These are phyloP conservation scores for Areca catechu DNA, from an alignment of 176 grass and related monocot species.

Conservation along the genomic window DNA sequence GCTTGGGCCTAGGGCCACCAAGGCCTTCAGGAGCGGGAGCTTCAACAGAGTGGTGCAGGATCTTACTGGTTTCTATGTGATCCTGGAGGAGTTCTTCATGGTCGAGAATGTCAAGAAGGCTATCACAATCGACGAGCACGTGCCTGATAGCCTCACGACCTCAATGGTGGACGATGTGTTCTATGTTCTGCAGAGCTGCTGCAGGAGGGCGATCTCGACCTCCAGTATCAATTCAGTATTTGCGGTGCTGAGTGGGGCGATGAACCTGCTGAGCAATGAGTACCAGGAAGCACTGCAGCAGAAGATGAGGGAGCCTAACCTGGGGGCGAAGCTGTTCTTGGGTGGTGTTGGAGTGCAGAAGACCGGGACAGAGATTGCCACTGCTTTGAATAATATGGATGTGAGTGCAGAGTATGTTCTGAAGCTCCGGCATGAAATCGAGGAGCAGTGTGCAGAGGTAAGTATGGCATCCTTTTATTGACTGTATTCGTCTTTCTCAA, in stretches of 20 bases:
- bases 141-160: slow-evolving; percentile 54
- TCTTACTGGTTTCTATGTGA: slow-evolving; percentile 80
- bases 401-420: slow-evolving; percentile 90
- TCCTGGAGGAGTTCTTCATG: slow-evolving; percentile 99
- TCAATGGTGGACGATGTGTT: slow-evolving; percentile 95
- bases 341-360: slow-evolving; percentile 83
- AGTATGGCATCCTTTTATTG: background rate
- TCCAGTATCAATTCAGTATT: slow-evolving; percentile 81
- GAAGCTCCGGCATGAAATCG: slow-evolving; percentile 85
- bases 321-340: slow-evolving; percentile 82
- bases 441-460: slow-evolving; percentile 68
- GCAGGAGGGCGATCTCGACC: slow-evolving; percentile 72
- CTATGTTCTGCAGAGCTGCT: slow-evolving; percentile 84
- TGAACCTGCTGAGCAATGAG: slow-evolving; percentile 69
- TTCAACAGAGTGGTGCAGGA: slow-evolving; percentile 74
- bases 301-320: slow-evolving; percentile 75
- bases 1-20: slow-evolving; percentile 55
- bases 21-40: slow-evolving; percentile 66
- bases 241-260: slow-evolving; percentile 64
- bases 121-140: slow-evolving; percentile 68
- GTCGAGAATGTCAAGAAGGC: slow-evolving; percentile 96
- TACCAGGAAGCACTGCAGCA: slow-evolving; percentile 86
- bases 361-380: slow-evolving; percentile 78
- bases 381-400: slow-evolving; percentile 88
- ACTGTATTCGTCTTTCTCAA: too few species aligned